Evolutionary conservation across 2,329 filamentous ascomycete genomes (phyloP), one percentile per base, ranked within the genome.

Genomic region (Aspergillus proliferans): DNA sequence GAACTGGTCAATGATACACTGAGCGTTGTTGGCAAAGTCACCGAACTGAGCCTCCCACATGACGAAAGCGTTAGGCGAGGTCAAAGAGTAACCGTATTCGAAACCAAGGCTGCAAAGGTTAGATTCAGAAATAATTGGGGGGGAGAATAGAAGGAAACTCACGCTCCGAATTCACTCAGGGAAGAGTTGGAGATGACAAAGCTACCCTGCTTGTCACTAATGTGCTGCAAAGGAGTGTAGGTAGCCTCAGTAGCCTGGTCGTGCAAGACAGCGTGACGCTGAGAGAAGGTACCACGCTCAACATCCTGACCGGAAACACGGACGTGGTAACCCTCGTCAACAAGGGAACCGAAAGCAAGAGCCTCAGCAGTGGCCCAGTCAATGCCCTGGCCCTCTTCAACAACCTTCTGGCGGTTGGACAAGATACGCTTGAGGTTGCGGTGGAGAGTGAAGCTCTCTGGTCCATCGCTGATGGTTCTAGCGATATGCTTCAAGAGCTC

Each of bases 21-120:
- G 93, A 40, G 93, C 92, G 66, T 96, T 98, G 81, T 98, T 98
- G 79, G 93, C 93, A 65, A 98, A 98, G 74, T 98, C 93, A 79
- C 93, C 93, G 65, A 98, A 98, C 73, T 98, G 93, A 34, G 93
- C 93, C 76, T 98, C 93, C 93, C 93, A 98, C 84, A 98, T 95
- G 61, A 98, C 92, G 22, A 98, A 83, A 34, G 93, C 92, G 68
- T 96, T 95, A 50, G 93, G 93, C 26, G 93, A 97, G 24, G 91
- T 95, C 52, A 98, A 77, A 3, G 93, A 98, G 78, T 98, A 98
- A 52, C 93, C 93, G 65, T 98, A 98, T 74, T 98, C 93, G 69
- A 98, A 98, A 47, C 93, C 93, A 54, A 98, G 87, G 53, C 83
- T 87, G 78, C 48, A 80, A 71, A 84, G 77, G 62, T 79, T 83